Percentiles rank a stretch among this genome's conserved stretches.
These are phyloP conservation scores for Daedaleopsis nitida DNA, from an alignment of 768 basidiomycete genomes.

Conservation along the genomic window DNA sequence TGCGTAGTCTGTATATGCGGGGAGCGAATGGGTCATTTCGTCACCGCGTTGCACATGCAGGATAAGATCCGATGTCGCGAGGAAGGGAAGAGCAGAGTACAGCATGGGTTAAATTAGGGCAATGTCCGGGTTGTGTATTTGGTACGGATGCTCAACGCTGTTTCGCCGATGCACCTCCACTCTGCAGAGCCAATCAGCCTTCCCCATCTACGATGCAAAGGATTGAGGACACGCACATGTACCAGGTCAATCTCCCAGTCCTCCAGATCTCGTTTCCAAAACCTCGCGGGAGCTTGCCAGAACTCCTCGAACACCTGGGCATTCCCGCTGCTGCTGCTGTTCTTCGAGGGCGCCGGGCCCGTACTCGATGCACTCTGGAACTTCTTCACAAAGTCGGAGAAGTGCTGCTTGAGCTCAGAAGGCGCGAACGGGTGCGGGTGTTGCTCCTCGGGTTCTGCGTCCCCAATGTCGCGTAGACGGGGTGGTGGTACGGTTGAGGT, in stretches of 20 bases:
- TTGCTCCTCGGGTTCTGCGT: constrained; percentile 28
- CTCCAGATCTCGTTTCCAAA: constrained; percentile 26
- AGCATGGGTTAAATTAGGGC: constrained; percentile 4
- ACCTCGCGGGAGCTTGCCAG: constrained; percentile 32
- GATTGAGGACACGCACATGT: constrained; percentile 17
- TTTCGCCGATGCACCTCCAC: constrained; percentile 14
- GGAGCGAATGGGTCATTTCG: not conserved
- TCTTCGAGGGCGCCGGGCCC: constrained; percentile 1
- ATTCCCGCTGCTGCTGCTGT: constrained; percentile 9
- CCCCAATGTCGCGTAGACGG: too few species aligned
- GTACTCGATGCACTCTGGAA: constrained; percentile 20
- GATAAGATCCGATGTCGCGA: not conserved
- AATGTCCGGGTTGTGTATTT: constrained; percentile 5
- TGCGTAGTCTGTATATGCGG: not conserved
- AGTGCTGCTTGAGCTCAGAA: constrained; percentile 30
- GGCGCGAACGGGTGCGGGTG: constrained; percentile 33
- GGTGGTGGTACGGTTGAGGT: too few species aligned
- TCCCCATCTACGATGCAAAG: too few species aligned
- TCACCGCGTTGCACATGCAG: not conserved
- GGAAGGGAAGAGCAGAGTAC: not conserved
- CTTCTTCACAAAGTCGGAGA: constrained; percentile 30
- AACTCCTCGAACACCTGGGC: constrained; percentile 29
- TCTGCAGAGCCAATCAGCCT: constrained; percentile 8
- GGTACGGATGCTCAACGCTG: not conserved
- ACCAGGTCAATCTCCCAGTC: constrained; percentile 34